Conservation (phyloP, 805 yeast species). For the Barnettozyma vustinii region DNA sequence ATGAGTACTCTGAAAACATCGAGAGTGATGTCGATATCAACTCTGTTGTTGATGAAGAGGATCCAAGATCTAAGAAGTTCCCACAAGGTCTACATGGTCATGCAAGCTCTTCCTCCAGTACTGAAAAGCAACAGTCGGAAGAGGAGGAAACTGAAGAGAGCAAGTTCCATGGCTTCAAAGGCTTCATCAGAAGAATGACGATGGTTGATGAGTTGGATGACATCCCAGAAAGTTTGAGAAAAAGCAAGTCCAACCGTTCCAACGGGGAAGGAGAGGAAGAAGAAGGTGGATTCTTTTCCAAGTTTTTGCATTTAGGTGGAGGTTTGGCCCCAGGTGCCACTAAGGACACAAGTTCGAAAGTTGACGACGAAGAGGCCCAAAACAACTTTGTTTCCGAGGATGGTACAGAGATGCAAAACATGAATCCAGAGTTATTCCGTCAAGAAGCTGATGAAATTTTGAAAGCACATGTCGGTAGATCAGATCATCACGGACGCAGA, state of each 20-base stretch:
- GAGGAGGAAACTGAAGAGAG: conserved; percentile 9
- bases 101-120: neutral
- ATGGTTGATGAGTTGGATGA: conserved; percentile 19
- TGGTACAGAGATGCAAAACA: conserved; percentile 39
- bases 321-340: conserved; percentile 33
- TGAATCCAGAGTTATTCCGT: conserved; percentile 38
- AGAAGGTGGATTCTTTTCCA: conserved; percentile 24
- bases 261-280: conserved; percentile 18
- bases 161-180: conserved; percentile 13
- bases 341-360: conserved; percentile 13
- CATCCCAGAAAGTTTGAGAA: conserved; percentile 7
- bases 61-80: neutral
- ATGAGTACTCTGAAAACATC: conserved; percentile 7
- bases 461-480: conserved; percentile 32
- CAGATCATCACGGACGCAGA: neutral
- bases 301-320: conserved; percentile 25
- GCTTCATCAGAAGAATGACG: conserved; percentile 16
- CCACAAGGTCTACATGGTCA: neutral
- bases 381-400: conserved; percentile 26
- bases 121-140: neutral
- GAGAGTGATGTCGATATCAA: conserved; percentile 23
- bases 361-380: conserved; percentile 32
- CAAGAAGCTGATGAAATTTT: conserved; percentile 53
- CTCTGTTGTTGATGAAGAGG: conserved; percentile 12
- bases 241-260: conserved; percentile 8